Conservation (phyloP, 2,329 filamentous ascomycete genomes). For the Camillea tinctor region DNA sequence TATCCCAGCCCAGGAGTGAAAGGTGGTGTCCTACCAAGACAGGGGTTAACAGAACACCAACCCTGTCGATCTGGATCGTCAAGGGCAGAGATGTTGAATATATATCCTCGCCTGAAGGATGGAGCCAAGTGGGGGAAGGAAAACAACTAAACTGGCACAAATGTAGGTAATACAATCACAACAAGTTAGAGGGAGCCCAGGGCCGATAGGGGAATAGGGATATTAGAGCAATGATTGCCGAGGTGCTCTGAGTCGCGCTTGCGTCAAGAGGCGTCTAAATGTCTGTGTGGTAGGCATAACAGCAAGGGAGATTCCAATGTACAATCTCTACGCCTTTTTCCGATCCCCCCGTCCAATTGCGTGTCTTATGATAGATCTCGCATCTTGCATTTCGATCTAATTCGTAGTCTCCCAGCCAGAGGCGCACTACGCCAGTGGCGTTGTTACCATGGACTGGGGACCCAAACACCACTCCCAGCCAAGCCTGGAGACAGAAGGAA, state of each 20-base stretch:
- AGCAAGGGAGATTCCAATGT: constrained; percentile 31
- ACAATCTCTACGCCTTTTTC: not conserved
- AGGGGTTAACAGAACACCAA: constrained; percentile 11
- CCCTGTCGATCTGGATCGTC: constrained; percentile 20
- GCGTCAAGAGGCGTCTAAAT: constrained; percentile 20
- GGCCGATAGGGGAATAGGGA: constrained; percentile 30
- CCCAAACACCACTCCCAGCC: constrained; percentile 17
- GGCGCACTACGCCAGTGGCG: constrained; percentile 24
- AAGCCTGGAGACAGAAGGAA: constrained; percentile 1
- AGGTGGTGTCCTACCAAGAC: constrained; percentile 20
- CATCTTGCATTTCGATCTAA: constrained; percentile 22
- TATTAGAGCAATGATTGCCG: constrained; percentile 25
- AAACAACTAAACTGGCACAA: constrained; percentile 15
- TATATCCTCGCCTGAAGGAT: constrained; percentile 18
- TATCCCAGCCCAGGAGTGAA: not conserved
- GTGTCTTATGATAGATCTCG: constrained; percentile 27
- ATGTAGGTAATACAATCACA: constrained; percentile 25
- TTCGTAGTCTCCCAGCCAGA: constrained; percentile 24
- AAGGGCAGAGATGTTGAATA: constrained; percentile 16
- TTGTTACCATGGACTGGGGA: constrained; percentile 26
- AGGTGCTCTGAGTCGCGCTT: constrained; percentile 22
- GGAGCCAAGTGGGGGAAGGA: constrained; percentile 16
- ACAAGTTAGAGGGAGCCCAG: no score
- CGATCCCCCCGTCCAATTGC: constrained; percentile 10
- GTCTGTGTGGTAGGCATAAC: constrained; percentile 32